Conservation (phyloP, 2,329 filamentous ascomycete genomes). For the Fusarium sarcochroum region DNA sequence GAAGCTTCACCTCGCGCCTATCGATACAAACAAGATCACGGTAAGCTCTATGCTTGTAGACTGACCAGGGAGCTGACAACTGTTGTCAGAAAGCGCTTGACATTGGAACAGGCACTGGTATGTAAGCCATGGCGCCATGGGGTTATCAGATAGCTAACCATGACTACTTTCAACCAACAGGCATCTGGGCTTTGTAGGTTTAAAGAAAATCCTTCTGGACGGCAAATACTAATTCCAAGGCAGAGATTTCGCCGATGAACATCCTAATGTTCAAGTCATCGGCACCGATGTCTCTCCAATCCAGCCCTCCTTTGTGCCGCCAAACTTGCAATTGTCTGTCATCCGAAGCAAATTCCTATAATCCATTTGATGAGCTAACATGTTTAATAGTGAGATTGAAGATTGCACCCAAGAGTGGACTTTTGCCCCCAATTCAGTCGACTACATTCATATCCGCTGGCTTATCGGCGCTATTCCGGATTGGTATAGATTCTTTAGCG, state of each 20-base stretch:
- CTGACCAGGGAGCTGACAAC: background rate
- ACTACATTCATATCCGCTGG: slow-evolving; percentile 28
- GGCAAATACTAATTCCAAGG: background rate
- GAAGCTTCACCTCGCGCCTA: slow-evolving; percentile 21
- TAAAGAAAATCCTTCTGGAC: fast-evolving
- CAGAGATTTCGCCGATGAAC: slow-evolving; percentile 18
- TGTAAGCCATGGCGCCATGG: background rate
- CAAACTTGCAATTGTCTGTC: slow-evolving; percentile 17
- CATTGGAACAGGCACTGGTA: slow-evolving; percentile 22
- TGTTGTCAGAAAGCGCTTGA: slow-evolving; percentile 9
- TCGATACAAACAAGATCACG: slow-evolving; percentile 4
- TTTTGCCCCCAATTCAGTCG: slow-evolving; percentile 14
- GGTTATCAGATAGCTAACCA: background rate
- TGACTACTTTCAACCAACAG: background rate
- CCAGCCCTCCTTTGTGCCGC: slow-evolving; percentile 11
- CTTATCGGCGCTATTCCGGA: slow-evolving; percentile 10
- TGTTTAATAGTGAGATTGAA: slow-evolving; percentile 1
- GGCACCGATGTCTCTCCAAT: slow-evolving; percentile 27
- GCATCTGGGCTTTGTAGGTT: slow-evolving; percentile 23
- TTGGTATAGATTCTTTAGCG: slow-evolving; percentile 13
- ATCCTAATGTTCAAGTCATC: slow-evolving; percentile 13
- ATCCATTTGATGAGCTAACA: background rate
- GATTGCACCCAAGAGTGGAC: slow-evolving; percentile 29
- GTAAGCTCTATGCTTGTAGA: background rate
- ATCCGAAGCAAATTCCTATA: fast-evolving